These are phyloP conservation scores for Chaetomium tenue DNA, from an alignment of 495 filamentous ascomycete genomes.

Conservation along the genomic window DNA sequence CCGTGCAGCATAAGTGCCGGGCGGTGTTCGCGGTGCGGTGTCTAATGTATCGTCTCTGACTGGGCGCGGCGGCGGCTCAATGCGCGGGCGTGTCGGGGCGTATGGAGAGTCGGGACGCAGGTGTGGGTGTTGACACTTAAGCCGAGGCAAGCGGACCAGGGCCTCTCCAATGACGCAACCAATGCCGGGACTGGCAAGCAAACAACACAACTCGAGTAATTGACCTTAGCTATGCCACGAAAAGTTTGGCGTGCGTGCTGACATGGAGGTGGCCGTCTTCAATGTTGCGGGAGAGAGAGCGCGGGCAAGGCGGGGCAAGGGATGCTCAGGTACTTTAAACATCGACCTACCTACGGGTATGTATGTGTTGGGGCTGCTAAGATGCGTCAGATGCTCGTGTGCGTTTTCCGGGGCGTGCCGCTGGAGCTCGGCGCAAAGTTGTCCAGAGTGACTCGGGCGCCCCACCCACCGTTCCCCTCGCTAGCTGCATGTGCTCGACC, in stretches of 20 bases:
- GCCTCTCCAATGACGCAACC: conserved; percentile 23
- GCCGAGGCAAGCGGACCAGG: conserved; percentile 34
- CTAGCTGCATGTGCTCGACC: conserved; percentile 16
- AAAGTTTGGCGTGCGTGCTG: conserved; percentile 12
- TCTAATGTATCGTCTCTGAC: not conserved
- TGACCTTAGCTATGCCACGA: conserved; percentile 12
- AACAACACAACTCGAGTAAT: conserved; percentile 9
- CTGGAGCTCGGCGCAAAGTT: conserved; percentile 9
- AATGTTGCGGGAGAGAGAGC: not conserved
- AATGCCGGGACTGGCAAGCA: conserved; percentile 14
- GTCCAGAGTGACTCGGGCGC: not conserved
- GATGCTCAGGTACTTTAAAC: not conserved
- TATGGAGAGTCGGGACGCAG: conserved; percentile 21
- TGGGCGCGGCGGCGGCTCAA: conserved; percentile 2
- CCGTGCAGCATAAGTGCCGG: conserved; percentile 30
- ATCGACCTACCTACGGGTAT: too few species aligned
- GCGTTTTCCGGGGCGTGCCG: conserved; percentile 15
- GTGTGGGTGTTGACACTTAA: conserved; percentile 13
- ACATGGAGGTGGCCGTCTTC: not conserved
- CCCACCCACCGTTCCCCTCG: conserved; percentile 2
- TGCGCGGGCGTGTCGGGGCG: conserved; percentile 5
- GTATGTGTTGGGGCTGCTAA: not conserved
- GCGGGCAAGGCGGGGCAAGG: conserved; percentile 13
- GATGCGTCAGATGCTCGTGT: conserved; percentile 18
- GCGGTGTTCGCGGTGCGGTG: not conserved